Base-by-base conservation (phyloP, 129 eudicot genomes). In the Glebionis coronaria region DNA sequence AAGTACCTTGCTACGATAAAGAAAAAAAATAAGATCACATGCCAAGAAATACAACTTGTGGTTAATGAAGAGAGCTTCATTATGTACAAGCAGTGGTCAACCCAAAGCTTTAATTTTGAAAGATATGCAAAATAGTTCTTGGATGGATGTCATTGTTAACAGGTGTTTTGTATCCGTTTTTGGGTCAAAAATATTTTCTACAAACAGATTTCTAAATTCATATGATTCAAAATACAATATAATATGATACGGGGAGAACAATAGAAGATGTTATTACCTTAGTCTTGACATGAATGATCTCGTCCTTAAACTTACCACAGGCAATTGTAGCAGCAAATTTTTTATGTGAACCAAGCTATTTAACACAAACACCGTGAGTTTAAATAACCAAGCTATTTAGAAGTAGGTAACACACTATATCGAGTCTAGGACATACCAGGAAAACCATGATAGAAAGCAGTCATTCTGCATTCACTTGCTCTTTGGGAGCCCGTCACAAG, bases 401-500 rank as follows among this genome's bases (percentile, higher is more conserved):
- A 7, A 64, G 66, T 16, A 14, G 21, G 31, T 18, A 49, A 70
- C 25, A 35, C 40, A 10, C 9, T 55, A 2, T 28, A 2, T 15
- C 44, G 56, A 45, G 18, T 20, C 27, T 31, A 45, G n/a, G n/a
- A n/a, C n/a, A n/a, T n/a, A n/a, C n/a, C n/a, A n/a, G n/a, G n/a
- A n/a, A n/a, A n/a, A n/a, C 99, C 98, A 44, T 97, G 97, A 81
- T 93, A 93, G 66, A 93, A 93, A 58, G 97, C 95, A 74, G 99
- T 97, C 92, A 84, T 93, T 76, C 96, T 84, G 75, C 99, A 89
- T 78, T 93, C 99, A 28, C 88, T 87, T 21, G 97, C 95, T 81
- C 99, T 82, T 61, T 88, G 97, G 67, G 95, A 84, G 25, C 99
- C 95, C 4, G 90, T 16, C 95, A 97, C 73, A 88, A 66, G 42